A percentile compares a stretch with the other conserved stretches of the same genome.
Conservation (phyloP, 139 green algal species). For the Pleodorina starrii region DNA sequence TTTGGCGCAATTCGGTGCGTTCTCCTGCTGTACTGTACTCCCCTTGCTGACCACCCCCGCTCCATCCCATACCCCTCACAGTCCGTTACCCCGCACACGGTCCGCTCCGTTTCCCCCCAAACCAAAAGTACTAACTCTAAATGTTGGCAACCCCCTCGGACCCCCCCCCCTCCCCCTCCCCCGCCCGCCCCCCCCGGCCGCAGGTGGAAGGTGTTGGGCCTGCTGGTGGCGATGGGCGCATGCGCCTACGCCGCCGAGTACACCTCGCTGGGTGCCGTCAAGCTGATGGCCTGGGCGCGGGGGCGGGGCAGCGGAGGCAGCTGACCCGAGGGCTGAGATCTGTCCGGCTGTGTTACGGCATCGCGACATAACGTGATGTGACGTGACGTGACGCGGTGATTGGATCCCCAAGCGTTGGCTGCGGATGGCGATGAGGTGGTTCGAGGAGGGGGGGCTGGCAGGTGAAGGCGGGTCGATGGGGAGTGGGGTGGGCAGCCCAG, state of each 20-base stretch:
- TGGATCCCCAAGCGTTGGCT: no score
- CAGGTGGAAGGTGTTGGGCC: conserved; percentile 51
- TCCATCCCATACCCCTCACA: not conserved
- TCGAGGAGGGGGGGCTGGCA: no score
- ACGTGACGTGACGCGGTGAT: no score
- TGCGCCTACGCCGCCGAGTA: conserved; percentile 45
- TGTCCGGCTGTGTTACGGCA: no score
- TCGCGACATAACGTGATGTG: no score
- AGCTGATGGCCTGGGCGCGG: not conserved
- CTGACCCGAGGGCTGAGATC: no score
- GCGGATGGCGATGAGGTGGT: no score
- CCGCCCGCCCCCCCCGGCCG: not conserved
- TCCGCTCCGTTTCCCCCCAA: not conserved
- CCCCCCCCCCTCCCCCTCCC: not conserved
- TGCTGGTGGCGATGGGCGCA: conserved; percentile 55
- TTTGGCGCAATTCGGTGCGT: no score
- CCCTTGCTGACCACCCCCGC: not conserved
- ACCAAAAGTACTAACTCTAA: no score
- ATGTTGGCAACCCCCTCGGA: not conserved
- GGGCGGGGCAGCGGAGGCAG: no score
- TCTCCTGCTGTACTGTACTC: not conserved
- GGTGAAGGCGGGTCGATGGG: no score
- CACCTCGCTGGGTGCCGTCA: conserved; percentile 6
- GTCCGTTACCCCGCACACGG: not conserved
- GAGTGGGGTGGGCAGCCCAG: no score